Conservation (phyloP, 2,329 filamentous ascomycete species). For the Celoporthe dispersa region DNA sequence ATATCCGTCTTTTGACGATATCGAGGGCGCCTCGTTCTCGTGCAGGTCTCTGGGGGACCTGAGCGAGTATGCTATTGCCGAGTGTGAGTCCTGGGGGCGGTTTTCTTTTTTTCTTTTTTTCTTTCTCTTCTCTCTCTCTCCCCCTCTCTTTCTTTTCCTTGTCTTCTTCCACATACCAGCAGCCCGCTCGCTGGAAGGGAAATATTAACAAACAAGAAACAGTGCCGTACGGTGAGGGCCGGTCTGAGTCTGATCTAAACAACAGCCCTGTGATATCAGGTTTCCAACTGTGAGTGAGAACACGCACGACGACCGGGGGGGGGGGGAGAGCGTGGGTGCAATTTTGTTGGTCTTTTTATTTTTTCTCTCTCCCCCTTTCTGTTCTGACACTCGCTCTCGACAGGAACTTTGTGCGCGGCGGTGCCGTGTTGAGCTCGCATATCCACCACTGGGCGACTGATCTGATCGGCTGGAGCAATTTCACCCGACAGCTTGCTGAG, state of each 20-base stretch:
- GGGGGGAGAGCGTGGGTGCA: neutral
- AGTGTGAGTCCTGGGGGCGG: constrained; percentile 21
- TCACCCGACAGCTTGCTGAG: constrained; percentile 46
- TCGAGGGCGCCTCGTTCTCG: constrained; percentile 34
- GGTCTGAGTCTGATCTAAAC: constrained; percentile 42
- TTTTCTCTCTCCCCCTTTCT: too few relatives aligned
- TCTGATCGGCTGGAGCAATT: constrained; percentile 45
- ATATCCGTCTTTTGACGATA: constrained; percentile 34
- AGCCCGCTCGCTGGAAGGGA: neutral
- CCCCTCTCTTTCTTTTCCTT: neutral
- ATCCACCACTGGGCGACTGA: constrained; percentile 49
- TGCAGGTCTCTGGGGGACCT: constrained; percentile 30
- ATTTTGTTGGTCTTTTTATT: too few relatives aligned
- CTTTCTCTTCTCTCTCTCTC: neutral
- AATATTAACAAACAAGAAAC: neutral
- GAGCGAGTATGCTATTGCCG: constrained; percentile 15
- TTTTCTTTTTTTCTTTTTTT: too few relatives aligned
- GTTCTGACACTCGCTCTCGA: neutral
- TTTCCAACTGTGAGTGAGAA: constrained; percentile 38
- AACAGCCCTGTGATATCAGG: constrained; percentile 40
- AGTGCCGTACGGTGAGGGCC: constrained; percentile 36
- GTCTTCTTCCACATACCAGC: too few relatives aligned
- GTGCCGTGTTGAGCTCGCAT: constrained; percentile 47
- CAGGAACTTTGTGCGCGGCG: constrained; percentile 44
- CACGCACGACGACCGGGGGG: neutral